A percentile compares a stretch with the other conserved stretches of the same genome.
Evolutionary conservation across 148 eudicot species (phyloP).

Genomic region (Fagopyrum esculentum): DNA sequence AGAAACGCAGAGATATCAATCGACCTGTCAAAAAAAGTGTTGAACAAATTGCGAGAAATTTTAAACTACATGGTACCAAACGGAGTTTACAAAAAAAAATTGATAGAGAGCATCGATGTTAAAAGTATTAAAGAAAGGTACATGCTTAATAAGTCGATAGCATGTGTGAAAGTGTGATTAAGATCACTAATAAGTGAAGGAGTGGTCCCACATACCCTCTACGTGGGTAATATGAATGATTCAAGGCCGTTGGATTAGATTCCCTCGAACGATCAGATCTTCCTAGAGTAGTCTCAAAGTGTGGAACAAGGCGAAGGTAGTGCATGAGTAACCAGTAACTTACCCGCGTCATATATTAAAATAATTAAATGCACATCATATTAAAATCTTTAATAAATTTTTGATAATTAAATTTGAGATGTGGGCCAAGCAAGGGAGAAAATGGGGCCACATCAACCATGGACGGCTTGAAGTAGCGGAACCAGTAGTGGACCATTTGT

Average conservation of each 20-base stretch:
- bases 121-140: not conserved
- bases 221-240: not conserved
- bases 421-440: not conserved
- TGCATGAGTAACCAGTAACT: not conserved
- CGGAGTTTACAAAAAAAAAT: too few relatives aligned
- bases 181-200: not conserved
- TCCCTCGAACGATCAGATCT: not conserved
- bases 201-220: not conserved
- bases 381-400: not conserved
- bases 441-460: slow-evolving; percentile 1
- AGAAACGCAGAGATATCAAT: too few relatives aligned
- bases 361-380: not conserved
- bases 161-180: slow-evolving; percentile 9
- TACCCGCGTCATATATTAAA: not conserved
- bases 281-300: not conserved
- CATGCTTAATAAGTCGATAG: not conserved
- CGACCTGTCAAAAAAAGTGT: too few relatives aligned
- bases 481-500: not conserved
- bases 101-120: not conserved
- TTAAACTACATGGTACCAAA: too few relatives aligned
- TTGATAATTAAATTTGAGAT: not conserved
- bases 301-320: too few relatives aligned
- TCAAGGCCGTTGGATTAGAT: not conserved
- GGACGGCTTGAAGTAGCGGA: not conserved
- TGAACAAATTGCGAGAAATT: too few relatives aligned